These are phyloP conservation scores for Allium cepa DNA, from an alignment of 106 monocot genomes.

Conservation along the genomic window DNA sequence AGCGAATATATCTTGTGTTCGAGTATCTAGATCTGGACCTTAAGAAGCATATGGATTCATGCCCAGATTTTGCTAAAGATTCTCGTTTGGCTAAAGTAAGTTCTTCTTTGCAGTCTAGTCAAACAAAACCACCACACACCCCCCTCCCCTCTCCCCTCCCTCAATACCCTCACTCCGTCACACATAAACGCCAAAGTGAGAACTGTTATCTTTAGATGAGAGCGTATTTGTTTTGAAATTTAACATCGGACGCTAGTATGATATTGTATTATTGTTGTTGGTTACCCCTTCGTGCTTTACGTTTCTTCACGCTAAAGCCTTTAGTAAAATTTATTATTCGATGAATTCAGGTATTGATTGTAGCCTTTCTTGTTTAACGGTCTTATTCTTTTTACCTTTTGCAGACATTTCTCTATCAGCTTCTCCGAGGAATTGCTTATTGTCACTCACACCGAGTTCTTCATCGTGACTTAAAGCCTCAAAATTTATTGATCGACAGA, in stretches of 20 bases:
- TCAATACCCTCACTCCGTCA: too few relatives aligned
- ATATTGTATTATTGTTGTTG: too few relatives aligned
- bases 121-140: too few relatives aligned
- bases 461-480: constrained; percentile 94
- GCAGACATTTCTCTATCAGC: constrained; percentile 88
- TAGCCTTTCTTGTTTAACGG: neutral
- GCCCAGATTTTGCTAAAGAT: constrained; percentile 83
- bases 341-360: neutral
- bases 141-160: too few relatives aligned
- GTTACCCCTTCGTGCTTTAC: too few relatives aligned
- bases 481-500: constrained; percentile 89
- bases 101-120: neutral
- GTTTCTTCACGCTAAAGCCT: too few relatives aligned
- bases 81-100: constrained; percentile 73
- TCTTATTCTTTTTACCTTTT: constrained; percentile 6
- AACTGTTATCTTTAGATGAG: too few relatives aligned
- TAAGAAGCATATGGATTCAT: constrained; percentile 99
- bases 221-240: too few relatives aligned
- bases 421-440: constrained; percentile 87
- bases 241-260: too few relatives aligned
- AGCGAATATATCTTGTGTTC: constrained; percentile 93
- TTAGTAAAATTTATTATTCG: neutral
- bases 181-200: too few relatives aligned
- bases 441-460: constrained; percentile 98
- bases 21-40: constrained; percentile 96